Evolutionary conservation across 306 rosid species (phyloP).

Genomic region (Prunus davidiana): DNA sequence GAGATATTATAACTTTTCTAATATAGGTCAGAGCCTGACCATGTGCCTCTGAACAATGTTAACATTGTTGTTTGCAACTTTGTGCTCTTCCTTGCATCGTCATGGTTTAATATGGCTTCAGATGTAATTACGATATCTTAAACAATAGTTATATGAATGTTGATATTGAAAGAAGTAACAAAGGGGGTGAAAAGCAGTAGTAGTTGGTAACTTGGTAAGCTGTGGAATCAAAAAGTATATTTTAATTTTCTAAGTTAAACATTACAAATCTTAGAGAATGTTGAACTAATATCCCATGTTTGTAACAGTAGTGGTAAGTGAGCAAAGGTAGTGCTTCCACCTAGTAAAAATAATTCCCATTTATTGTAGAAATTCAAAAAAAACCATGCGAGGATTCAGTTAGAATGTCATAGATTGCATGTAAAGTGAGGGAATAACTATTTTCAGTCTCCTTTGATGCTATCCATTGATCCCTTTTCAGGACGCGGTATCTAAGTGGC

Average conservation of each 20-base stretch:
- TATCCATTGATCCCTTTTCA: constrained; percentile 34
- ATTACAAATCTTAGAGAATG: background rate
- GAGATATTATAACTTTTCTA: background rate
- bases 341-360: background rate
- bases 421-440: background rate
- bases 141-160: background rate
- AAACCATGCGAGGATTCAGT: background rate
- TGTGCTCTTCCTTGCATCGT: background rate
- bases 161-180: background rate
- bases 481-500: constrained; percentile 74
- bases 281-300: background rate
- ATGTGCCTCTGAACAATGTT: background rate
- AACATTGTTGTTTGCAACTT: background rate
- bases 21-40: background rate
- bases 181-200: background rate
- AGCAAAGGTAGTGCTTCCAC: background rate
- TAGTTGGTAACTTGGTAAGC: background rate
- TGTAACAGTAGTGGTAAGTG: background rate
- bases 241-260: background rate
- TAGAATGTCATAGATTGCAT: background rate
- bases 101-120: background rate
- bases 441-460: background rate
- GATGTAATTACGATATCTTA: background rate
- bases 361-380: background rate
- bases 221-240: background rate